phyloP scores from a whole-genome alignment of 768 basidiomycete genomes.

The Grammothele lineata region DNA sequence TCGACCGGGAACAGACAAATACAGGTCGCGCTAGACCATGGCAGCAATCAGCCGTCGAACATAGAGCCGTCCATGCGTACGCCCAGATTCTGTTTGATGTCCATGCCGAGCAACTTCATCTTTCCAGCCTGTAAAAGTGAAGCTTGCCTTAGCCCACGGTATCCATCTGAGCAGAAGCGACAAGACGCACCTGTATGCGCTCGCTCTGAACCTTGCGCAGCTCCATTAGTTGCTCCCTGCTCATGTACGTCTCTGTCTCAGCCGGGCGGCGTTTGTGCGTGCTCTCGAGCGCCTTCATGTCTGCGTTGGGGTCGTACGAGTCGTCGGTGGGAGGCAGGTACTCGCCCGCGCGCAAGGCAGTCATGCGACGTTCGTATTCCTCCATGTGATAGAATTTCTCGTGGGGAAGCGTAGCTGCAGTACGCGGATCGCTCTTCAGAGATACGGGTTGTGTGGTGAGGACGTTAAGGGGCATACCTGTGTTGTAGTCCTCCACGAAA shows the following conservation, averaged over 20 bases:
- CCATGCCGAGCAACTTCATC: constrained; percentile 87
- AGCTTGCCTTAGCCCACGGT: too few species aligned
- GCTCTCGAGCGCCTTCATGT: constrained; percentile 71
- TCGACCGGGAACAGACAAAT: too few species aligned
- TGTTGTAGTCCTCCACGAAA: constrained; percentile 84
- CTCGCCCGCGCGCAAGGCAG: constrained; percentile 78
- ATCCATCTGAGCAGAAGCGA: too few species aligned
- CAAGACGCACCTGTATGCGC: constrained; percentile 60
- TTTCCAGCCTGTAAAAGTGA: constrained; percentile 52
- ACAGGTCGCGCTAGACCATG: too few species aligned
- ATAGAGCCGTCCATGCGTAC: constrained; percentile 78
- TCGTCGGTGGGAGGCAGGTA: constrained; percentile 69
- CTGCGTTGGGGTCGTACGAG: constrained; percentile 77
- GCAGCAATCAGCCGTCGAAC: constrained; percentile 52
- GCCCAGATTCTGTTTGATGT: constrained; percentile 78
- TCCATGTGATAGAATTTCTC: constrained; percentile 95
- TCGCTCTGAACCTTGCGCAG: constrained; percentile 82
- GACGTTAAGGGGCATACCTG: constrained; percentile 40
- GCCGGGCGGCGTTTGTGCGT: constrained; percentile 63
- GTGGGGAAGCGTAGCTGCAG: constrained; percentile 81
- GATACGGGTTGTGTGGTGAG: not conserved
- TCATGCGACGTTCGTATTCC: constrained; percentile 80
- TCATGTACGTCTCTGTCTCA: constrained; percentile 74
- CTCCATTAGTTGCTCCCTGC: constrained; percentile 75
- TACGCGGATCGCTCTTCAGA: not conserved